A percentile compares a stretch with the other conserved stretches of the same genome.
Conservation (phyloP, 345 rosid genomes). For the Gossypium stocksii region DNA sequence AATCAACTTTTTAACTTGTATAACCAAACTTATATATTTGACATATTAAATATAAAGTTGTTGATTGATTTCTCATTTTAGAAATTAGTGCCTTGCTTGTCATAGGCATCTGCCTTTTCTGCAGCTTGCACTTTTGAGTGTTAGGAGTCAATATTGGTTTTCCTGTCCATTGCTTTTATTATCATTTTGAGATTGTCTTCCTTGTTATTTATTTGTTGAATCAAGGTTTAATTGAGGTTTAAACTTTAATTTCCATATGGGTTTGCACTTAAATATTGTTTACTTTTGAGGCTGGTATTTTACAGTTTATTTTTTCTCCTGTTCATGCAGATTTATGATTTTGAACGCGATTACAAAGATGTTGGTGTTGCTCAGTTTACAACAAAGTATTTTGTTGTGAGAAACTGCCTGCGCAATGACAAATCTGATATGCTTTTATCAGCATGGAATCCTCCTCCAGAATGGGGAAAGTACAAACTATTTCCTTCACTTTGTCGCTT, state of each 20-base stretch:
- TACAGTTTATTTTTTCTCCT: slow-evolving; percentile 9
- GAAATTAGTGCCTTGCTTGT: not conserved
- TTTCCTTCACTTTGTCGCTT: not conserved
- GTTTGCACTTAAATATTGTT: not conserved
- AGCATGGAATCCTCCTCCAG: slow-evolving; percentile 96
- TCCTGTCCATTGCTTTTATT: not conserved
- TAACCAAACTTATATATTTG: not conserved
- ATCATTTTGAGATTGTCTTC: not conserved
- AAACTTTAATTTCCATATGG: not conserved
- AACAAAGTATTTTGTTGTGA: slow-evolving; percentile 73
- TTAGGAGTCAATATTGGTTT: not conserved
- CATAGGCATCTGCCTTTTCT: not conserved
- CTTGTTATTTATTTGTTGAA: not conserved
- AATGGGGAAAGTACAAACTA: slow-evolving; percentile 88
- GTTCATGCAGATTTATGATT: slow-evolving; percentile 74
- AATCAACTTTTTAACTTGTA: not conserved
- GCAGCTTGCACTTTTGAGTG: slow-evolving; percentile 4
- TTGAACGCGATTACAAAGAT: slow-evolving; percentile 97
- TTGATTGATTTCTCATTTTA: not conserved
- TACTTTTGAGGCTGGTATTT: slow-evolving; percentile 8
- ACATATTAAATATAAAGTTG: not conserved
- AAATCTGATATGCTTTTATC: slow-evolving; percentile 91
- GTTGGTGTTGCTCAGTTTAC: slow-evolving; percentile 90
- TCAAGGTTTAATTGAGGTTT: slow-evolving; percentile 7
- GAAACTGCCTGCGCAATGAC: slow-evolving; percentile 75